phyloP scores from a whole-genome alignment of 2,329 filamentous ascomycete species.

The Fulvia fulva region DNA sequence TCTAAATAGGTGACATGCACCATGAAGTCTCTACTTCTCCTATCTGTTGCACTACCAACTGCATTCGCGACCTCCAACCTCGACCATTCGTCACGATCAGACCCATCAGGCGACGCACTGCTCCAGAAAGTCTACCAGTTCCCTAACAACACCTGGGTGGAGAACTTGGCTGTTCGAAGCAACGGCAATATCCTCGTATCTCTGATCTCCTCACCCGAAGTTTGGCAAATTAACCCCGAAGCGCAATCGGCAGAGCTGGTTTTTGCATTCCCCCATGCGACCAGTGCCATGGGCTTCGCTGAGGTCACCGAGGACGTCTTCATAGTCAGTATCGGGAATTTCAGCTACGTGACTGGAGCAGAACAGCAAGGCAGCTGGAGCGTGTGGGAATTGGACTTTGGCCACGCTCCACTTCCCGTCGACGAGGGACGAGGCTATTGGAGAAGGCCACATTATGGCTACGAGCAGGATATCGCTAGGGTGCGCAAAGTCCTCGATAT shows the following conservation, averaged over 20 bases:
- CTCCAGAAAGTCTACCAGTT: conserved; percentile 20
- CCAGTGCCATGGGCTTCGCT: conserved; percentile 10
- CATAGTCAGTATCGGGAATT: conserved; percentile 9
- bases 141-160: conserved; percentile 31
- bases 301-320: conserved; percentile 16
- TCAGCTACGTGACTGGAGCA: neutral
- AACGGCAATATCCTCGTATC: conserved; percentile 35
- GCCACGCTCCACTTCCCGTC: too few relatives aligned
- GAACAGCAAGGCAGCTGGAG: conserved; percentile 9
- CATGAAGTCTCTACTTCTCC: neutral
- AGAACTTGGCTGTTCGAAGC: conserved; percentile 32
- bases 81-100: neutral
- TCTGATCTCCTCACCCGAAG: conserved; percentile 23
- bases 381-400: conserved; percentile 9
- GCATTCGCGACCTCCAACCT: neutral
- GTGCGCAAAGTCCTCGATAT: conserved; percentile 7
- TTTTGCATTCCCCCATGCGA: conserved; percentile 10
- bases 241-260: conserved; percentile 10
- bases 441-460: too few relatives aligned
- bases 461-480: too few relatives aligned
- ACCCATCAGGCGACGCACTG: neutral
- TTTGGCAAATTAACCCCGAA: conserved; percentile 17
- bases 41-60: neutral
- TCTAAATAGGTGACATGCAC: neutral
- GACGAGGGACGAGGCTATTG: neutral